A percentile compares a stretch with the other conserved stretches of the same genome.
Conservation (phyloP, 176 grass and related monocot genomes). For the Triticum urartu region DNA sequence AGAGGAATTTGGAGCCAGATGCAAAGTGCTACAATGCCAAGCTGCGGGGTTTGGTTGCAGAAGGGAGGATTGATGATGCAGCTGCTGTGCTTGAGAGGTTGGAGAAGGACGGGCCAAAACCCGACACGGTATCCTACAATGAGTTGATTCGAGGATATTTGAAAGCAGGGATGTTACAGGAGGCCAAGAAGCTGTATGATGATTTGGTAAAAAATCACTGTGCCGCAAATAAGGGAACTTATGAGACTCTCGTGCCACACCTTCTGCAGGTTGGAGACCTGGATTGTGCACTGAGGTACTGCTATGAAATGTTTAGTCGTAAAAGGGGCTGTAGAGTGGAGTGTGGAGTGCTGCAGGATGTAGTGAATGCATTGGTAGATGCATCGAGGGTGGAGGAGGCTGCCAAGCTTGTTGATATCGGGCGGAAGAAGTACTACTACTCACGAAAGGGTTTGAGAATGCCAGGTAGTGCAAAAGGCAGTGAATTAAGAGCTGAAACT, state of each 20-base stretch:
- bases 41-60: conserved; percentile 42
- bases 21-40: conserved; percentile 54
- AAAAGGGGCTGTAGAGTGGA: conserved; percentile 2
- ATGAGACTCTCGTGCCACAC: conserved; percentile 42
- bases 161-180: conserved; percentile 49
- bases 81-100: conserved; percentile 39
- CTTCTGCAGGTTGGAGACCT: conserved; percentile 47
- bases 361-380: conserved; percentile 51
- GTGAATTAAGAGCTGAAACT: conserved; percentile 3
- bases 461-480: background rate
- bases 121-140: conserved; percentile 59
- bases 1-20: conserved; percentile 46
- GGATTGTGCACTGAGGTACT: conserved; percentile 48
- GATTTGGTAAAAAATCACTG: conserved; percentile 48
- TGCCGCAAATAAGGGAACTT: conserved; percentile 44
- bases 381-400: conserved; percentile 50
- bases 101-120: conserved; percentile 49
- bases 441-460: conserved; percentile 29
- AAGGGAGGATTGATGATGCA: conserved; percentile 40
- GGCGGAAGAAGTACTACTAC: conserved; percentile 42
- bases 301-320: conserved; percentile 38
- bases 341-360: conserved; percentile 29
- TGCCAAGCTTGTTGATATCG: conserved; percentile 37
- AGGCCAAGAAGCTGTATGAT: conserved; percentile 48
- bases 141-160: conserved; percentile 49